These are phyloP conservation scores for Komagataella mondaviorum DNA, from an alignment of 805 yeast species.

Conservation along the genomic window DNA sequence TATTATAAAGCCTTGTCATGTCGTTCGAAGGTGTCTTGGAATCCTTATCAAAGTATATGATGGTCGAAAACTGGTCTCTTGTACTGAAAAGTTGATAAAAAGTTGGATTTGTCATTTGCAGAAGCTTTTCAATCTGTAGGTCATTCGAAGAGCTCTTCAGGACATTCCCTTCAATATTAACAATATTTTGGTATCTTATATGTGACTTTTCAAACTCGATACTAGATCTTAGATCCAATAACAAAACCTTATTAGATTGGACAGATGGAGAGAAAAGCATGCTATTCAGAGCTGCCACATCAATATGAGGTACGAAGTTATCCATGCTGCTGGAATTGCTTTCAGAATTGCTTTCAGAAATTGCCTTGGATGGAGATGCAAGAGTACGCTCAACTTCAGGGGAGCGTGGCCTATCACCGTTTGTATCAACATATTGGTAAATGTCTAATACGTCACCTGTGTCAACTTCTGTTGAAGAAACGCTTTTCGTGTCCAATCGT, in stretches of 20 bases:
- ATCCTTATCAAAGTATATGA: conserved; percentile 25
- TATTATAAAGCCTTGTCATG: conserved; percentile 11
- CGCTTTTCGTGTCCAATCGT: neutral
- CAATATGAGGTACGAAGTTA: conserved; percentile 1
- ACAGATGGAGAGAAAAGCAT: conserved; percentile 4
- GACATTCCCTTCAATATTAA: conserved; percentile 26
- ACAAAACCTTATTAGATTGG: conserved; percentile 8
- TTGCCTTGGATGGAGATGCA: neutral
- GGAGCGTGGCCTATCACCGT: neutral
- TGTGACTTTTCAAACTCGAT: conserved; percentile 18
- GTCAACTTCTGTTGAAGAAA: neutral
- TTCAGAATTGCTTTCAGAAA: neutral
- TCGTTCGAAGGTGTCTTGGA: conserved; percentile 14
- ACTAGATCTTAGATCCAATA: conserved; percentile 26
- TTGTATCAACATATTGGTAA: neutral
- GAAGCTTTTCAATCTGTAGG: conserved; percentile 8
- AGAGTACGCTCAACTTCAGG: neutral
- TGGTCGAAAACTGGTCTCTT: conserved; percentile 17
- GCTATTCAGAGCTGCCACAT: conserved; percentile 6
- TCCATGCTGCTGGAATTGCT: neutral
- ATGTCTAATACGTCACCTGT: neutral
- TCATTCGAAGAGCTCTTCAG: conserved; percentile 7
- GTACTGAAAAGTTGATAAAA: conserved; percentile 17
- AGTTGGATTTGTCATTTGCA: conserved; percentile 18
- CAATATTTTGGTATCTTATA: conserved; percentile 22